A percentile compares a stretch with the other conserved stretches of the same genome.
Conservation (phyloP, 495 filamentous ascomycete genomes). For the Penicillium soppii region DNA sequence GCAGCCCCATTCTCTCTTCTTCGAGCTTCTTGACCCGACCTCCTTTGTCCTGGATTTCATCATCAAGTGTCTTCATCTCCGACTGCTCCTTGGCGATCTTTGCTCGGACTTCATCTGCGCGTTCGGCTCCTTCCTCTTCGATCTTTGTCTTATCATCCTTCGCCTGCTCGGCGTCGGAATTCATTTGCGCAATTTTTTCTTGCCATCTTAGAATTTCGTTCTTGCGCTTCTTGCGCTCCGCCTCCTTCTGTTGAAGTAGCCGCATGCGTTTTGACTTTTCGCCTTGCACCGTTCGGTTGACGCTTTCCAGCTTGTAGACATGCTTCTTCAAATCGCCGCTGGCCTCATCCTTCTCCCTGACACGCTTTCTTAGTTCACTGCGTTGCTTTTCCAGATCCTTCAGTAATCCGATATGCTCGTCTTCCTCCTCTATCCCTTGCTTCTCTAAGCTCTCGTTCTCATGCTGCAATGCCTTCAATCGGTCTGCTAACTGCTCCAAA, state of each 20-base stretch:
- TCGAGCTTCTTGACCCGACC: conserved; percentile 63
- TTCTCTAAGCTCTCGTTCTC: conserved; percentile 76
- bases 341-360: conserved; percentile 83
- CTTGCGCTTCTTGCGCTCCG: conserved; percentile 59
- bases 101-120: conserved; percentile 49
- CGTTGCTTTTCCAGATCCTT: conserved; percentile 61
- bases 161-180: conserved; percentile 44
- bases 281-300: conserved; percentile 80
- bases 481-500: conserved; percentile 63
- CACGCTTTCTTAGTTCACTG: conserved; percentile 68
- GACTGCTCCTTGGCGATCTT: conserved; percentile 52
- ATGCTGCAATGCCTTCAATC: conserved; percentile 66
- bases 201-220: conserved; percentile 61
- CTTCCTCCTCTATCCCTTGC: conserved; percentile 60
- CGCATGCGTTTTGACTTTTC: conserved; percentile 75
- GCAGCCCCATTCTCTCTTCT: conserved; percentile 50
- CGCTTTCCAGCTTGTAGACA: conserved; percentile 73
- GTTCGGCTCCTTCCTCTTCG: conserved; percentile 42
- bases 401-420: conserved; percentile 68
- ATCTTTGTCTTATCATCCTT: conserved; percentile 46
- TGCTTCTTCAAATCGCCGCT: conserved; percentile 80
- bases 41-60: conserved; percentile 61
- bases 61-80: conserved; percentile 57
- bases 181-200: conserved; percentile 51
- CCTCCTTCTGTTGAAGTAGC: conserved; percentile 60